Evolutionary conservation across 1,139 yeast species (phyloP).

Genomic region (Pichia inconspicua): DNA sequence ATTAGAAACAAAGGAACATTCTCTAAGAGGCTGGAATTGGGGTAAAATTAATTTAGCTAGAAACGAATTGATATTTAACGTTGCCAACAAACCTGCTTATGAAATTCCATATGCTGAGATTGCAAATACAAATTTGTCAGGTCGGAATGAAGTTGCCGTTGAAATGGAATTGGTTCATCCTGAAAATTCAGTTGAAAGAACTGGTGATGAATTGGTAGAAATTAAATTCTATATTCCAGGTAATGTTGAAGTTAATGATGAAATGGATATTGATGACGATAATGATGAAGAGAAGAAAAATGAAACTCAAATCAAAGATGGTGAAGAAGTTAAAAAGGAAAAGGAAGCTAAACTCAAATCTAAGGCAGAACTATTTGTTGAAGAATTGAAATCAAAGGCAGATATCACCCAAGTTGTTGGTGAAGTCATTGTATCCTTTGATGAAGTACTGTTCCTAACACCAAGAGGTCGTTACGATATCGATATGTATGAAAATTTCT

Average conservation of each 20-base stretch:
- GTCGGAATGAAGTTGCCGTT: conserved; percentile 87
- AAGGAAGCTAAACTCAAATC: conserved; percentile 36
- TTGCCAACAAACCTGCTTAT: conserved; percentile 83
- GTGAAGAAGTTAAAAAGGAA: conserved; percentile 32
- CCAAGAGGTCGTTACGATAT: conserved; percentile 98
- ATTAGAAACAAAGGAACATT: conserved; percentile 81
- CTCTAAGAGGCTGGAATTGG: conserved; percentile 99
- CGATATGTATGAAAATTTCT: conserved; percentile 81
- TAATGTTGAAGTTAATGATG: conserved; percentile 36
- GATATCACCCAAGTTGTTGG: conserved; percentile 94
- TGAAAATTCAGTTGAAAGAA: conserved; percentile 43
- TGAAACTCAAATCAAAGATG: conserved; percentile 28
- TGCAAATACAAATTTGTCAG: conserved; percentile 83
- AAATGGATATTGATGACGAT: conserved; percentile 23
- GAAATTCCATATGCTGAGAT: conserved; percentile 81
- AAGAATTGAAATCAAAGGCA: conserved; percentile 88
- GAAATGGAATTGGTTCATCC: conserved; percentile 64
- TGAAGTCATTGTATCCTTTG: conserved; percentile 91
- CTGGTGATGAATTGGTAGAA: conserved; percentile 95
- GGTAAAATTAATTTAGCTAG: conserved; percentile 90
- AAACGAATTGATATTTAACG: conserved; percentile 79
- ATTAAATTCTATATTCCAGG: conserved; percentile 93
- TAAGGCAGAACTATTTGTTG: conserved; percentile 82
- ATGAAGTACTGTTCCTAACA: conserved; percentile 85
- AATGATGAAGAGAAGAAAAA: conserved; percentile 11